A percentile compares a stretch with the other conserved stretches of the same genome.
Evolutionary conservation across 805 yeast genomes (phyloP).

Genomic region (Metschnikowia cerradonensis): DNA sequence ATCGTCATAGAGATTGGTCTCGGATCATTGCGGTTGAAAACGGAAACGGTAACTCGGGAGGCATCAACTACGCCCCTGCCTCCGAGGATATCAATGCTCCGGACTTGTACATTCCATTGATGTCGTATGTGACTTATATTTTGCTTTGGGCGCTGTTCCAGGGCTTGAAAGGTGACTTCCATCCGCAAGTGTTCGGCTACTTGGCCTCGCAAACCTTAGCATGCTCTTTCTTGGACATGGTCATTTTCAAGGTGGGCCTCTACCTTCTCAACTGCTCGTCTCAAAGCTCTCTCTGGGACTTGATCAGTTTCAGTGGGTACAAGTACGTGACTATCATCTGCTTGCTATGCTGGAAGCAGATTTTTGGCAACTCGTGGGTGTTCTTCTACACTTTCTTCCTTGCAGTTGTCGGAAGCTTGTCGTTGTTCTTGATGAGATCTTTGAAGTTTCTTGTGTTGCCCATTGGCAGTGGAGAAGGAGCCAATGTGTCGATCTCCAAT

Average conservation of each 20-base stretch:
- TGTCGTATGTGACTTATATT: constrained; percentile 88
- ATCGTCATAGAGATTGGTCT: constrained; percentile 79
- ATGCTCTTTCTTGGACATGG: constrained; percentile 70
- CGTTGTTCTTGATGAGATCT: constrained; percentile 64
- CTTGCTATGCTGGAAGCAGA: constrained; percentile 50
- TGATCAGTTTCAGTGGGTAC: constrained; percentile 88
- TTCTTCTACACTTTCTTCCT: constrained; percentile 33
- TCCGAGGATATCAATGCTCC: constrained; percentile 89
- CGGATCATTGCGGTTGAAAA: constrained; percentile 38
- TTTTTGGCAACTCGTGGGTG: constrained; percentile 33
- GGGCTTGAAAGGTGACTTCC: constrained; percentile 85
- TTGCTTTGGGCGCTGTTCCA: constrained; percentile 77
- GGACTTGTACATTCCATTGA: constrained; percentile 90
- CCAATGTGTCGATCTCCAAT: constrained; percentile 57
- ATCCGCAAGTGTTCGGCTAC: constrained; percentile 87
- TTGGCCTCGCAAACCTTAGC: constrained; percentile 85
- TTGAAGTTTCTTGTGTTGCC: constrained; percentile 67
- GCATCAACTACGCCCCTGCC: constrained; percentile 63
- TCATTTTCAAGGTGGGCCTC: constrained; percentile 73
- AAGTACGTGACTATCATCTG: constrained; percentile 79
- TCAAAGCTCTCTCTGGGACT: constrained; percentile 64
- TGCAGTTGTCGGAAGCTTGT: constrained; percentile 42
- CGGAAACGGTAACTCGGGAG: constrained; percentile 16
- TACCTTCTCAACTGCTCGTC: constrained; percentile 71
- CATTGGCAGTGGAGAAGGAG: constrained; percentile 31